A percentile compares a stretch with the other conserved stretches of the same genome.
phyloP scores from a whole-genome alignment of 2,329 filamentous ascomycete species.

The Neonectria ditissima region DNA sequence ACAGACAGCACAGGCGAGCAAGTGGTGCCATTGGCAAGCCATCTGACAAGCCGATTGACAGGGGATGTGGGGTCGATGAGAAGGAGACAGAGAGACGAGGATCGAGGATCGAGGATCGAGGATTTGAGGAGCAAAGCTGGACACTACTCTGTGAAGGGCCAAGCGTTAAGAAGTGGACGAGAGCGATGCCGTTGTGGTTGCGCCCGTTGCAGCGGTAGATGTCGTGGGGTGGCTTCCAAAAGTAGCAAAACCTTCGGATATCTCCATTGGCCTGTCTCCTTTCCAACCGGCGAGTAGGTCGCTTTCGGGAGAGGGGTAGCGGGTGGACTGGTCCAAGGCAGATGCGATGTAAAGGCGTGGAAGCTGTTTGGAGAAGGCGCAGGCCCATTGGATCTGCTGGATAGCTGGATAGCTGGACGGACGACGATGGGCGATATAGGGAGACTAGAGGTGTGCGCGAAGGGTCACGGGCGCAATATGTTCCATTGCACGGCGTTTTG shows the following conservation, averaged over 20 bases:
- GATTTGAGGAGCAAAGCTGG: neutral
- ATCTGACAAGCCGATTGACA: slow-evolving; percentile 27
- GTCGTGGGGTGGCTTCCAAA: slow-evolving; percentile 40
- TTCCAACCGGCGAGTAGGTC: slow-evolving; percentile 29
- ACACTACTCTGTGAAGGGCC: neutral
- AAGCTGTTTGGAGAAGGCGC: slow-evolving; percentile 27
- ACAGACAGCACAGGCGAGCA: slow-evolving; percentile 30
- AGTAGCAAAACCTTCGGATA: slow-evolving; percentile 28
- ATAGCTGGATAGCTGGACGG: slow-evolving; percentile 1
- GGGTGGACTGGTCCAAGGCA: slow-evolving; percentile 17
- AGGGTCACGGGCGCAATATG: slow-evolving; percentile 28
- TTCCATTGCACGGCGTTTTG: slow-evolving; percentile 14
- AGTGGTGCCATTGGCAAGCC: slow-evolving; percentile 39
- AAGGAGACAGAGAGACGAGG: slow-evolving; percentile 3
- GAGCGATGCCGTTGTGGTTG: slow-evolving; percentile 20
- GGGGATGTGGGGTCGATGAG: slow-evolving; percentile 23
- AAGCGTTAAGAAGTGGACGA: neutral
- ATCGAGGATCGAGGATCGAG: slow-evolving; percentile 22
- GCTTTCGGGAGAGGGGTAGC: slow-evolving; percentile 29
- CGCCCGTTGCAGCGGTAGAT: slow-evolving; percentile 38
- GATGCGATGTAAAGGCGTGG: slow-evolving; percentile 34
- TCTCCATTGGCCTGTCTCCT: slow-evolving; percentile 24
- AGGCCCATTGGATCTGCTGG: slow-evolving; percentile 19
- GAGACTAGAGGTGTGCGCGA: slow-evolving; percentile 31
- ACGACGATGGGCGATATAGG: slow-evolving; percentile 27